These are phyloP conservation scores for Hericium alpestre DNA, from an alignment of 768 basidiomycete genomes.

Conservation along the genomic window DNA sequence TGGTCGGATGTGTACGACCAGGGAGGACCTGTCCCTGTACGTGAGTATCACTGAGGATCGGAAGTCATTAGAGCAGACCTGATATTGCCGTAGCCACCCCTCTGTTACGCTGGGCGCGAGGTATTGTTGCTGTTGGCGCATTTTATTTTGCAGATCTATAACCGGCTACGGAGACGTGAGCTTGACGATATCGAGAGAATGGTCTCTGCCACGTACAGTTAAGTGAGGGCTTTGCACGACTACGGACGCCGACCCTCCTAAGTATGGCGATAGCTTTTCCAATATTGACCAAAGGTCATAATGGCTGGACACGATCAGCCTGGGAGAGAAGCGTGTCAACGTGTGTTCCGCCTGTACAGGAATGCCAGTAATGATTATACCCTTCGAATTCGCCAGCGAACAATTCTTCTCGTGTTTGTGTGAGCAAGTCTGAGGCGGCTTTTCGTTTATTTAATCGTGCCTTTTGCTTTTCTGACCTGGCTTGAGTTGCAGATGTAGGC, in stretches of 20 bases:
- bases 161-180: slow-evolving; percentile 39
- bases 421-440: slow-evolving; percentile 49
- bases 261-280: slow-evolving; percentile 59
- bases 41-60: neutral
- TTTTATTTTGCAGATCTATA: slow-evolving; percentile 61
- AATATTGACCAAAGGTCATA: slow-evolving; percentile 81
- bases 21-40: slow-evolving; percentile 54
- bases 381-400: slow-evolving; percentile 85
- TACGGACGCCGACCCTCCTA: slow-evolving; percentile 78
- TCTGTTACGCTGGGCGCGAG: slow-evolving; percentile 77
- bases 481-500: slow-evolving; percentile 37
- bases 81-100: slow-evolving; percentile 81
- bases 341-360: neutral
- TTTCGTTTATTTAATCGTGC: slow-evolving; percentile 69
- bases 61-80: slow-evolving; percentile 28
- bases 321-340: slow-evolving; percentile 18
- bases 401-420: slow-evolving; percentile 62
- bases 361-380: slow-evolving; percentile 30
- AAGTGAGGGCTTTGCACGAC: slow-evolving; percentile 78
- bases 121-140: slow-evolving; percentile 57
- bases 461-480: slow-evolving; percentile 65
- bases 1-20: slow-evolving; percentile 89
- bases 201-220: slow-evolving; percentile 37
- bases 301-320: slow-evolving; percentile 71
- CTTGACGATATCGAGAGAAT: neutral